Evolutionary conservation across 2,329 filamentous ascomycete genomes (phyloP).

Genomic region (Colletotrichum tofieldiae): DNA sequence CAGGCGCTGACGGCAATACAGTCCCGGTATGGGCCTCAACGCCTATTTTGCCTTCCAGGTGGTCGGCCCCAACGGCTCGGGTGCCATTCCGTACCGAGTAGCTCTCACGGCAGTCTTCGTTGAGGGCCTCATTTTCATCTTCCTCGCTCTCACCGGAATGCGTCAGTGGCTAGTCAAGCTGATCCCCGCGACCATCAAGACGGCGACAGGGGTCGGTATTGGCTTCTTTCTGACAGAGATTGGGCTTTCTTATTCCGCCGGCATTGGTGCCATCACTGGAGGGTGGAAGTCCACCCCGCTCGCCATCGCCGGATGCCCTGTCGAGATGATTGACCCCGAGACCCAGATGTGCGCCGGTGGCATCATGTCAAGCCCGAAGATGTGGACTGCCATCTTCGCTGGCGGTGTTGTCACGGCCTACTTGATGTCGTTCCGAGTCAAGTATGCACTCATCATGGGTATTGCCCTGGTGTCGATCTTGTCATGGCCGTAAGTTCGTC

Average conservation of each 20-base stretch:
- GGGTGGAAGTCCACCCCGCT: conserved; percentile 76
- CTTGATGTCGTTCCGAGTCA: conserved; percentile 84
- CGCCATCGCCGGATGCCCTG: conserved; percentile 81
- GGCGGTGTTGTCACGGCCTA: conserved; percentile 85
- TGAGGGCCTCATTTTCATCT: conserved; percentile 76
- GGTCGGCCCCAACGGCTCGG: conserved; percentile 72
- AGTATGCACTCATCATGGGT: conserved; percentile 82
- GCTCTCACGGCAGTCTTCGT: conserved; percentile 77
- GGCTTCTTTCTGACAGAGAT: conserved; percentile 76
- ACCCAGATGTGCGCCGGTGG: conserved; percentile 69
- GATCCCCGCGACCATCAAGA: conserved; percentile 76
- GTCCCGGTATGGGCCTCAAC: conserved; percentile 78
- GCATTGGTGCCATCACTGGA: conserved; percentile 87
- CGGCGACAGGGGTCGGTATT: conserved; percentile 76
- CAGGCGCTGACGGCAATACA: conserved; percentile 50
- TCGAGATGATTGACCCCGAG: conserved; percentile 63
- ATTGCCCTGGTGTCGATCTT: conserved; percentile 81
- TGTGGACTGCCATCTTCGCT: conserved; percentile 90
- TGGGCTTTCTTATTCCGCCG: conserved; percentile 82
- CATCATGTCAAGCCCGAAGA: conserved; percentile 85
- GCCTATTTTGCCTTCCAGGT: conserved; percentile 79
- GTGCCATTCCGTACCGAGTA: conserved; percentile 70
- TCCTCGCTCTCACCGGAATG: conserved; percentile 77
- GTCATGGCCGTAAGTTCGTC: conserved; percentile 77
- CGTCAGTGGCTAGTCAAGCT: conserved; percentile 80